Conservation (phyloP, 108 stramenopile species). For the Stephanodiscus triporus region DNA sequence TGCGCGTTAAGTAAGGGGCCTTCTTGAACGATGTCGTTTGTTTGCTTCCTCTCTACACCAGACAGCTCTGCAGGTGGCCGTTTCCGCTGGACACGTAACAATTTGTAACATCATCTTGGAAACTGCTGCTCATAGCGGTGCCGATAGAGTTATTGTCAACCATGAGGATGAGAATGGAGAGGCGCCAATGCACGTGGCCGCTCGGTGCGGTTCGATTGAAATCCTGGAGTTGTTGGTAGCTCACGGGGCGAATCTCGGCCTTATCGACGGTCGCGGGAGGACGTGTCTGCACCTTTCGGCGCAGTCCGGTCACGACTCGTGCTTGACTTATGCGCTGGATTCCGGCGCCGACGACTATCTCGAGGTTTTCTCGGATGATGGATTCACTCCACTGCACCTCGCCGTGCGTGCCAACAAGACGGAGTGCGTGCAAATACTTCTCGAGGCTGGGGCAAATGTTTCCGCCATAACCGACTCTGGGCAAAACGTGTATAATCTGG, state of each 20-base stretch:
- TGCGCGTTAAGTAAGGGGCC: background rate
- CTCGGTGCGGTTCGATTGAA: conserved; percentile 46
- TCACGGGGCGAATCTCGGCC: conserved; percentile 61
- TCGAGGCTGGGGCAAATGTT: conserved; percentile 50
- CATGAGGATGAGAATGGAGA: conserved; percentile 63
- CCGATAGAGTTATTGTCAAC: conserved; percentile 61
- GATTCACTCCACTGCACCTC: conserved; percentile 48
- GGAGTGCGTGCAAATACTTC: conserved; percentile 43
- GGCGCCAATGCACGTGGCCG: conserved; percentile 67
- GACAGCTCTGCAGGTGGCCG: conserved; percentile 57
- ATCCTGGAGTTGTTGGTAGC: conserved; percentile 55
- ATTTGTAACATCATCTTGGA: conserved; percentile 60
- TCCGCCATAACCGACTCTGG: conserved; percentile 28
- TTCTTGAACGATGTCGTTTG: background rate
- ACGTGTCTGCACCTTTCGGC: conserved; percentile 59
- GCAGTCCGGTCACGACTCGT: conserved; percentile 43
- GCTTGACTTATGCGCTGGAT: conserved; percentile 55
- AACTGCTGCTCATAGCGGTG: conserved; percentile 47
- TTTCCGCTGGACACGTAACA: conserved; percentile 34
- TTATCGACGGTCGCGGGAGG: conserved; percentile 46
- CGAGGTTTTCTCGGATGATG: conserved; percentile 46
- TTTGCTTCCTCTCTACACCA: background rate
- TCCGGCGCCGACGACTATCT: conserved; percentile 57
- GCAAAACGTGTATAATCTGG: conserved; percentile 21
- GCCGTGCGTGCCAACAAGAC: conserved; percentile 35